These are phyloP conservation scores for Cyclotella baltica DNA, from an alignment of 108 stramenopile species.

Conservation along the genomic window DNA sequence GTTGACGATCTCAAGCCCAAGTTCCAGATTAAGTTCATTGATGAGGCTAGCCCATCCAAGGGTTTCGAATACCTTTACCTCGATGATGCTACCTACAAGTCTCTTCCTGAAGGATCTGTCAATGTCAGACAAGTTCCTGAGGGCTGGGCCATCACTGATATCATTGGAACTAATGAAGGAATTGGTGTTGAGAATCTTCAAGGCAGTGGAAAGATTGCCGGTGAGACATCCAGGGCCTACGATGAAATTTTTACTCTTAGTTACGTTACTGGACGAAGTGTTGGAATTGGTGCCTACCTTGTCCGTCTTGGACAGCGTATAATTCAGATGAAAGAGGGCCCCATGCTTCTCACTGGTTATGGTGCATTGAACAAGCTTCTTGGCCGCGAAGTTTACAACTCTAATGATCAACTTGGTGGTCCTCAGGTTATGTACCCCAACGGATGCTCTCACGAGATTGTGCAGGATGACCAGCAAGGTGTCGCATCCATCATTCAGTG, in stretches of 20 bases:
- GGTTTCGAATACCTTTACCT: constrained; percentile 98
- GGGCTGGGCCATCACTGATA: constrained; percentile 92
- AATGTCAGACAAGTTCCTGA: constrained; percentile 86
- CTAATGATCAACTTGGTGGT: constrained; percentile 98
- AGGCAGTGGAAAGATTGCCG: constrained; percentile 98
- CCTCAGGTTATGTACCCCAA: constrained; percentile 98
- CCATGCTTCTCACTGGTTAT: constrained; percentile 96
- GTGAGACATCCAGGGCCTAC: constrained; percentile 95
- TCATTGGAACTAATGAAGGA: constrained; percentile 94
- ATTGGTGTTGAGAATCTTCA: constrained; percentile 99
- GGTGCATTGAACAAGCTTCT: constrained; percentile 98
- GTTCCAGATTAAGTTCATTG: constrained; percentile 95
- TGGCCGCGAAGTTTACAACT: constrained; percentile 96
- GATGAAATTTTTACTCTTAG: constrained; percentile 97
- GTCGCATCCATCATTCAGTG: constrained; percentile 90
- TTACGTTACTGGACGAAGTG: constrained; percentile 96
- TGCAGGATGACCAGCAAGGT: constrained; percentile 94
- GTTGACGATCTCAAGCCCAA: constrained; percentile 96
- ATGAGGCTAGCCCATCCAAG: constrained; percentile 85
- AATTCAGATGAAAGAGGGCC: constrained; percentile 92
- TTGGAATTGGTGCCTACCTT: constrained; percentile 96
- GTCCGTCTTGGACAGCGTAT: constrained; percentile 94
- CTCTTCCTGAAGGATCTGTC: constrained; percentile 87
- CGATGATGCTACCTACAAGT: constrained; percentile 90
- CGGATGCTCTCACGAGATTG: constrained; percentile 94